Evolutionary conservation across 441 rosid genomes (phyloP).

Genomic region (Theobroma grandiflorum): DNA sequence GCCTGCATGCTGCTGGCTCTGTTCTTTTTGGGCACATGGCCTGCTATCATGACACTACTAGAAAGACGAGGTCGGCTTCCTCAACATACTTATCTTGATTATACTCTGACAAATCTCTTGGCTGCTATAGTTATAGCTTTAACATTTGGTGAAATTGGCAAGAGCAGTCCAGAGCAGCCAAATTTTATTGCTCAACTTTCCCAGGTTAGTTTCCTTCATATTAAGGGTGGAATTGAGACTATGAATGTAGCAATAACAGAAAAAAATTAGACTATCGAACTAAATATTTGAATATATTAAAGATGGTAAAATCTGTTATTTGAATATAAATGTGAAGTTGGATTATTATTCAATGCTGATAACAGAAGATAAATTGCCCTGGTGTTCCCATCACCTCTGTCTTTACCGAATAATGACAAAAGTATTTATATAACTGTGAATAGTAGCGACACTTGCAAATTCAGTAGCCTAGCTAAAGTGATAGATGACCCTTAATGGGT

Average conservation of each 20-base stretch:
- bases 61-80: constrained; percentile 92
- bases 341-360: background rate
- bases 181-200: constrained; percentile 72
- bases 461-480: background rate
- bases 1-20: constrained; percentile 80
- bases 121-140: constrained; percentile 83
- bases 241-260: background rate
- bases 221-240: constrained; percentile 3
- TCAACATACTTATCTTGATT: constrained; percentile 91
- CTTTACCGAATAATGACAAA: background rate
- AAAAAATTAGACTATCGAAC: background rate
- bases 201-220: constrained; percentile 51
- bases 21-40: constrained; percentile 87
- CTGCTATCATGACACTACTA: constrained; percentile 72
- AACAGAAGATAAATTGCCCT: background rate
- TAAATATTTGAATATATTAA: background rate
- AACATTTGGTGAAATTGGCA: constrained; percentile 77
- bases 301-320: background rate
- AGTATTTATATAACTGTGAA: background rate
- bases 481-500: too few relatives aligned
- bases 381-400: background rate
- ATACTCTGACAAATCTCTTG: constrained; percentile 71
- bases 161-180: constrained; percentile 52
- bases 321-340: background rate
- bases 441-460: background rate